Conservation (phyloP, 495 filamentous ascomycete genomes). For the Aspergillus mulundensis region DNA sequence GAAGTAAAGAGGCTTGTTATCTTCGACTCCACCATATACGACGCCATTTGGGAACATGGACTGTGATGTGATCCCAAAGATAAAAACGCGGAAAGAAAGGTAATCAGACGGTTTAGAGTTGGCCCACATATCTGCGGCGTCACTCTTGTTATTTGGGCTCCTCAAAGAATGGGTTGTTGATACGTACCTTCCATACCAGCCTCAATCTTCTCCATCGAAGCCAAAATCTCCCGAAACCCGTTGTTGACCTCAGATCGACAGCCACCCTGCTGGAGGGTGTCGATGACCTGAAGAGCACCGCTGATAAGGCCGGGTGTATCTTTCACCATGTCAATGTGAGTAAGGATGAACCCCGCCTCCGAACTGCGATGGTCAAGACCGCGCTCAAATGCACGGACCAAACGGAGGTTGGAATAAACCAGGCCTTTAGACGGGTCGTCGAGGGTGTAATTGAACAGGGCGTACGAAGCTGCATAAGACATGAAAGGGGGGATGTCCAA, state of each 20-base stretch:
- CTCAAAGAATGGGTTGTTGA: neutral
- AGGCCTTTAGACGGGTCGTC: constrained; percentile 60
- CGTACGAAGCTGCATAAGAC: constrained; percentile 90
- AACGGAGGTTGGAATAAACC: constrained; percentile 68
- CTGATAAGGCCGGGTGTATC: constrained; percentile 67
- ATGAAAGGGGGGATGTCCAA: constrained; percentile 70
- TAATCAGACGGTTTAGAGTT: constrained; percentile 76
- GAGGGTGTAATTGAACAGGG: constrained; percentile 83
- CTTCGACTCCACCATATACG: constrained; percentile 75
- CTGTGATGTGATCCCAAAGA: constrained; percentile 86
- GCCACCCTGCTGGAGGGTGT: constrained; percentile 47
- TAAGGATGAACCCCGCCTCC: constrained; percentile 85
- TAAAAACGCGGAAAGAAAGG: constrained; percentile 84
- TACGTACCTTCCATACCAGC: constrained; percentile 67
- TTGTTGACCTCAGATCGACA: constrained; percentile 57
- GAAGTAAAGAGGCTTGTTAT: constrained; percentile 65
- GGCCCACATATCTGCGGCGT: constrained; percentile 68
- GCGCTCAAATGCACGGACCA: constrained; percentile 84
- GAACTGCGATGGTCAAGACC: constrained; percentile 82
- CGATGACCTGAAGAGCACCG: constrained; percentile 61
- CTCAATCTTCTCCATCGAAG: constrained; percentile 67
- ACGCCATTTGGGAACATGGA: constrained; percentile 90
- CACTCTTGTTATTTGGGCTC: neutral
- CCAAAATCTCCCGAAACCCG: constrained; percentile 57
- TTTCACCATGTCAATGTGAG: constrained; percentile 80